These are phyloP conservation scores for Capronia epimyces DNA, from an alignment of 2,329 filamentous ascomycete genomes.

Conservation along the genomic window DNA sequence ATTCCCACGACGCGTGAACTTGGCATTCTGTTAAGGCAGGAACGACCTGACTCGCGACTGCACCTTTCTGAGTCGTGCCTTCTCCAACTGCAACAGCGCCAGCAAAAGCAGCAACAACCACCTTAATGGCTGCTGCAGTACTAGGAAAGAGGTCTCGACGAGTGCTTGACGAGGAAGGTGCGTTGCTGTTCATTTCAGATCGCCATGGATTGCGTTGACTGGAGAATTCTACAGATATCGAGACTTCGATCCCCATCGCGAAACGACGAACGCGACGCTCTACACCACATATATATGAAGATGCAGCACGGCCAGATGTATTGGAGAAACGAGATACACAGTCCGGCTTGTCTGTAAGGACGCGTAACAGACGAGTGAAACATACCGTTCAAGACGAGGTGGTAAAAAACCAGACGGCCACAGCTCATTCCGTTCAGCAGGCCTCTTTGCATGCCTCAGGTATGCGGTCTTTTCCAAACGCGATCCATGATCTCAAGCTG, in stretches of 20 bases:
- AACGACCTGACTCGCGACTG: constrained; percentile 12
- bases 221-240: constrained; percentile 16
- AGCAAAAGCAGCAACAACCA: constrained; percentile 38
- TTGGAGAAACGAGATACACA: constrained; percentile 20
- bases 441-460: constrained; percentile 27
- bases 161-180: constrained; percentile 39
- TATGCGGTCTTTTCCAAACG: constrained; percentile 48
- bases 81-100: constrained; percentile 19
- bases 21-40: constrained; percentile 6
- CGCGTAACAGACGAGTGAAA: constrained; percentile 44
- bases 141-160: constrained; percentile 43
- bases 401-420: constrained; percentile 10
- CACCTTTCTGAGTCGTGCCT: constrained; percentile 15
- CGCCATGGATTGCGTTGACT: constrained; percentile 7
- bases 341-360: constrained; percentile 35
- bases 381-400: constrained; percentile 37
- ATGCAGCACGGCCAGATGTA: constrained; percentile 28
- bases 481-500: constrained; percentile 53
- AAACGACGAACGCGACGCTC: constrained; percentile 45
- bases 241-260: constrained; percentile 28
- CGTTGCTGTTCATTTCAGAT: constrained; percentile 22
- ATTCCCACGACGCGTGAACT: constrained; percentile 7
- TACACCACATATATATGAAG: constrained; percentile 39
- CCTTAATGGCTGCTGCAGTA: constrained; percentile 33
- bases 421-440: constrained; percentile 22